Evolutionary conservation across 306 rosid genomes (phyloP).

Genomic region (Amphicarpaea edgeworthii): DNA sequence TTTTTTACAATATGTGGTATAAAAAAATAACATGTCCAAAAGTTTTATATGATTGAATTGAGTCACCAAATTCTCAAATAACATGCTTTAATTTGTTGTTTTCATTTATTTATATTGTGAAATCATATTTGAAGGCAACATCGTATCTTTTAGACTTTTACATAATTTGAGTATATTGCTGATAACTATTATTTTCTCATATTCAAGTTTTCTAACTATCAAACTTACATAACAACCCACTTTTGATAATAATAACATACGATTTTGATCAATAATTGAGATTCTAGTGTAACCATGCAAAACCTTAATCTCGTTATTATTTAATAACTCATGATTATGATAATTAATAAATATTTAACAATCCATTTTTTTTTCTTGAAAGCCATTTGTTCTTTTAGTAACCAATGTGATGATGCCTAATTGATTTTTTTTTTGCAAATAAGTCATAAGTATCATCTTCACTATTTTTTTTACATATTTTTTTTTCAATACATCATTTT

Average conservation of each 20-base stretch:
- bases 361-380: constrained; percentile 7
- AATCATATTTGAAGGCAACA: neutral
- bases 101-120: neutral
- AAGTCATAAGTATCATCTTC: too few relatives aligned
- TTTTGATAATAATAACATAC: constrained; percentile 1
- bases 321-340: constrained; percentile 10
- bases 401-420: too few relatives aligned
- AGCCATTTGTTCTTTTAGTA: too few relatives aligned
- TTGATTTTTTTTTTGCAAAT: too few relatives aligned
- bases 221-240: constrained; percentile 1
- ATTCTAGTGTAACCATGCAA: neutral
- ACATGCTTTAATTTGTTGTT: neutral
- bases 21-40: neutral
- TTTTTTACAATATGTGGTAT: neutral
- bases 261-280: neutral
- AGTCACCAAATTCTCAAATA: neutral
- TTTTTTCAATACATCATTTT: too few relatives aligned
- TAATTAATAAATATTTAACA: neutral
- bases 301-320: neutral
- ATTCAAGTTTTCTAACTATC: neutral
- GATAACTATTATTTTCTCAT: neutral
- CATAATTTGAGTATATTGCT: neutral
- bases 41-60: neutral
- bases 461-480: too few relatives aligned
- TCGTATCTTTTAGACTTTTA: neutral